phyloP scores from a whole-genome alignment of 176 grass and related monocot species.

The Hordeum vulgare region MorexV3_pseudomolecules_assembly NC_058522.1:571038677-571039176 shows the following conservation, averaged over 20 bases:
- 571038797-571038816: background rate
- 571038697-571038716: background rate
- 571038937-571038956: conserved; percentile 95
- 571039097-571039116: conserved; percentile 94
- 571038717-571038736: background rate
- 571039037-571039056: conserved; percentile 71
- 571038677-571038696: background rate
- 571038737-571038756: background rate
- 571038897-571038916: conserved; percentile 26
- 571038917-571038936: background rate
- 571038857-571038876: conserved; percentile 18
- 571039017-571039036: conserved; percentile 94
- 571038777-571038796: background rate
- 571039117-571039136: conserved; percentile 62
- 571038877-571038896: conserved; percentile 16
- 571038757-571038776: background rate
- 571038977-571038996: conserved; percentile 83
- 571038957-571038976: conserved; percentile 95
- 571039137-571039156: conserved; percentile 5
- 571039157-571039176: background rate
- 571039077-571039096: conserved; percentile 95
- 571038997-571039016: conserved; percentile 84
- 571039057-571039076: conserved; percentile 98
- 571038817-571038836: conserved; percentile 17
- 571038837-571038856: background rate